Percentiles rank a stretch among this genome's conserved stretches.
Evolutionary conservation across 108 stramenopile species (phyloP).

Genomic region (Cyclotella kingstonii): DNA sequence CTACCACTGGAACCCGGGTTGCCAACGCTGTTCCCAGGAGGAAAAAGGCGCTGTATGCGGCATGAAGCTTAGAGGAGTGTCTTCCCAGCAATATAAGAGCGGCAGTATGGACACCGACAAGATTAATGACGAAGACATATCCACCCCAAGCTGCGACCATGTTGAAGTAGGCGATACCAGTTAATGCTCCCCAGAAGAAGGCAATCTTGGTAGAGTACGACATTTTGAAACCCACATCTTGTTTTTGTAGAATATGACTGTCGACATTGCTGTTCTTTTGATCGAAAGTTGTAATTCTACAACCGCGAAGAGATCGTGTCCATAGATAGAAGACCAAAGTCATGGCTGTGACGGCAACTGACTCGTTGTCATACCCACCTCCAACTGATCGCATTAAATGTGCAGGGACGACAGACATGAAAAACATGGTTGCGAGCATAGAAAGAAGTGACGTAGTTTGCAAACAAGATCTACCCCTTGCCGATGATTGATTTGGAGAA

Average conservation of each 20-base stretch:
- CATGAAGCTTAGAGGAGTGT: conserved; percentile 82
- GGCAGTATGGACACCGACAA: conserved; percentile 89
- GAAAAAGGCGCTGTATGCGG: conserved; percentile 91
- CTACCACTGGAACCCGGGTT: conserved; percentile 90
- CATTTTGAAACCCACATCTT: conserved; percentile 18
- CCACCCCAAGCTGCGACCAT: conserved; percentile 99
- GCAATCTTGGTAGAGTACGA: conserved; percentile 9
- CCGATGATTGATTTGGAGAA: not conserved
- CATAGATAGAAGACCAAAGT: conserved; percentile 89
- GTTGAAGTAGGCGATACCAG: conserved; percentile 81
- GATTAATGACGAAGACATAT: conserved; percentile 97
- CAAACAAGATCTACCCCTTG: conserved; percentile 15
- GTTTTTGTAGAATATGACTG: conserved; percentile 19
- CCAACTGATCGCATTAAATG: conserved; percentile 88
- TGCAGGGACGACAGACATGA: conserved; percentile 82
- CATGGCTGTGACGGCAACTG: conserved; percentile 92
- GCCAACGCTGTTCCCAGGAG: conserved; percentile 89
- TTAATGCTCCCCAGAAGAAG: conserved; percentile 41
- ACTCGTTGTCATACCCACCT: conserved; percentile 98
- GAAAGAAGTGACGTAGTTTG: conserved; percentile 43
- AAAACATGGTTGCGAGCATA: conserved; percentile 54
- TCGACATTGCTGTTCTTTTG: conserved; percentile 11
- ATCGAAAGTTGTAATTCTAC: not conserved
- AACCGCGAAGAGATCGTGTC: conserved; percentile 56
- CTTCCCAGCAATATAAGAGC: conserved; percentile 75